Conservation (phyloP, 2,329 filamentous ascomycete species). For the Fusarium pininemorale region DNA sequence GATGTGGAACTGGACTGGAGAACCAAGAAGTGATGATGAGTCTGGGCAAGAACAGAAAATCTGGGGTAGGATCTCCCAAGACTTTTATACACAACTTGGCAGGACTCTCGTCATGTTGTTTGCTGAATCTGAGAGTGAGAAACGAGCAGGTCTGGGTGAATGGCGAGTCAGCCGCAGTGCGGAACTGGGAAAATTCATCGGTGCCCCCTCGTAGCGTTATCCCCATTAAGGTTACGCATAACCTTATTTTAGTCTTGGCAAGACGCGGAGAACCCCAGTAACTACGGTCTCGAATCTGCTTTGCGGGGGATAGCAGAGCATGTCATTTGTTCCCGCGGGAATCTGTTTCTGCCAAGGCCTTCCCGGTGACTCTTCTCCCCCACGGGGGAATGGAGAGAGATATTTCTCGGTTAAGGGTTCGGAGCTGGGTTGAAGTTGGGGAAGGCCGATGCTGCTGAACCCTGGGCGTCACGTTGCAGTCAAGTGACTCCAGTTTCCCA, state of each 20-base stretch:
- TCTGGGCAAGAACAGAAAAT: neutral
- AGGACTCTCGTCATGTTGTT: neutral
- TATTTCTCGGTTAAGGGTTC: neutral
- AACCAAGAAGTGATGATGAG: neutral
- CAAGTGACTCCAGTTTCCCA: neutral
- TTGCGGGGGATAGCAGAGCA: neutral
- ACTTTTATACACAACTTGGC: neutral
- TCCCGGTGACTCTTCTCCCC: neutral
- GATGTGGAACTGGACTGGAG: neutral
- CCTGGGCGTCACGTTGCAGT: neutral
- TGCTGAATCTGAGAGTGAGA: neutral
- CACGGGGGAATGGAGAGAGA: neutral
- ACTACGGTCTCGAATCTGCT: neutral
- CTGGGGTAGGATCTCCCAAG: neutral
- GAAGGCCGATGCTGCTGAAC: neutral
- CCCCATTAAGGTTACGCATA: neutral
- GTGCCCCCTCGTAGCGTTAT: neutral
- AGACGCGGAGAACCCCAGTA: constrained; percentile 1
- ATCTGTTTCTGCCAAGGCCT: neutral
- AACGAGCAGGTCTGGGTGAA: neutral
- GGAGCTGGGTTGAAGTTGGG: neutral
- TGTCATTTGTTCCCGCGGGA: neutral
- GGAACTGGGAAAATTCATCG: neutral
- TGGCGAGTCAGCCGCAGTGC: neutral
- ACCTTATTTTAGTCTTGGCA: neutral